Conservation (phyloP, 495 filamentous ascomycete species). For the Darksidea phi region DNA sequence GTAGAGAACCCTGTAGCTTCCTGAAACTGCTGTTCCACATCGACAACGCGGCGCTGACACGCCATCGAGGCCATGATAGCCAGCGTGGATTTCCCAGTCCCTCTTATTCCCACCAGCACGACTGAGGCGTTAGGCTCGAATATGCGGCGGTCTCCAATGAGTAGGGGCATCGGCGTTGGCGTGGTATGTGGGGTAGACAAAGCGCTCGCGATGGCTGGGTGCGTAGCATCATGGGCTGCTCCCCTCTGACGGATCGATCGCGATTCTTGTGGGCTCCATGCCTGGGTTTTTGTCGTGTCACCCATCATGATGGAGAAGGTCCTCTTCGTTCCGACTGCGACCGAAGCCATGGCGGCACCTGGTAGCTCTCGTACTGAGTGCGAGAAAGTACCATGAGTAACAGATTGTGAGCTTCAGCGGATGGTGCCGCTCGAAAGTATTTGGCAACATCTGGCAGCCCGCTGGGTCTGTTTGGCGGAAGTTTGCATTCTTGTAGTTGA, state of each 20-base stretch:
- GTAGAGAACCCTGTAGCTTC: constrained; percentile 63
- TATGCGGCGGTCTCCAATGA: background rate
- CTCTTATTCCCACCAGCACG: constrained; percentile 71
- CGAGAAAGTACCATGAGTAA: background rate
- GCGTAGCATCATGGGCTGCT: background rate
- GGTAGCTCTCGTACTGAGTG: background rate
- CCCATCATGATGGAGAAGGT: constrained; percentile 13
- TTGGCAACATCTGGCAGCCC: too few species aligned
- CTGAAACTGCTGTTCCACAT: constrained; percentile 69
- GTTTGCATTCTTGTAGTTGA: too few species aligned
- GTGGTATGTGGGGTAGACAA: constrained; percentile 14
- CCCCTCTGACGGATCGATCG: too few species aligned
- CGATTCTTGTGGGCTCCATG: background rate
- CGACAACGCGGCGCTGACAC: constrained; percentile 67
- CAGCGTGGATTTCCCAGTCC: constrained; percentile 73
- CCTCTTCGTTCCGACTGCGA: constrained; percentile 27
- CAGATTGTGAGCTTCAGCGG: too few species aligned
- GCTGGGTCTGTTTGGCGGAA: too few species aligned
- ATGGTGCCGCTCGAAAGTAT: too few species aligned
- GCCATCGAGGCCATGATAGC: constrained; percentile 74
- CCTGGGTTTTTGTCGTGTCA: background rate
- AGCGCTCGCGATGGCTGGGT: constrained; percentile 5
- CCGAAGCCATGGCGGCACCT: constrained; percentile 14
- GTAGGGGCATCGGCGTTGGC: constrained; percentile 12
- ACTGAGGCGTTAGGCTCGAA: constrained; percentile 67